phyloP scores from a whole-genome alignment of 441 rosid genomes.

The Metrosideros polymorpha region DNA sequence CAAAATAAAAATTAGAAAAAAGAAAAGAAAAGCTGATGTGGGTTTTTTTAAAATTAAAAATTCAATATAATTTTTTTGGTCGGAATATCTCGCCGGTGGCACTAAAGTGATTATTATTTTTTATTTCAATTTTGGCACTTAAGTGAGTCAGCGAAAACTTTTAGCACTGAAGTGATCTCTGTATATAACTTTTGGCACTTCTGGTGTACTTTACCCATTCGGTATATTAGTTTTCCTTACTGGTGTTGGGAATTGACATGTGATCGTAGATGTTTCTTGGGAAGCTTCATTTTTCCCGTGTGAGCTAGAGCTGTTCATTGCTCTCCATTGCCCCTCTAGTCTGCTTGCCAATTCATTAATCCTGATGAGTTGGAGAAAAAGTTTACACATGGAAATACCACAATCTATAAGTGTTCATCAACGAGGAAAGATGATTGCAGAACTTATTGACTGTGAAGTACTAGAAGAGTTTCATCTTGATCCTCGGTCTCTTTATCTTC shows the following conservation, averaged over 20 bases:
- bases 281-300: conserved; percentile 8
- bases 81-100: no score
- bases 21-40: no score
- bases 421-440: not conserved
- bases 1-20: no score
- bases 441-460: not conserved
- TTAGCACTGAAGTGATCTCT: no score
- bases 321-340: not conserved
- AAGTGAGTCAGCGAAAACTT: no score
- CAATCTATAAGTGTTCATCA: not conserved
- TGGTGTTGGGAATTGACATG: not conserved
- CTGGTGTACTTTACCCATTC: no score
- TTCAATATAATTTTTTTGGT: no score
- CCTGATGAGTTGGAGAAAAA: not conserved
- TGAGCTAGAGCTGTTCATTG: not conserved
- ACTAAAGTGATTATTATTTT: no score
- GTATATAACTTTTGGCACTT: no score
- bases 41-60: no score
- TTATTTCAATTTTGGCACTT: no score
- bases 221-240: not conserved
- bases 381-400: not conserved
- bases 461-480: not conserved
- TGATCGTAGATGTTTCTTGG: not conserved
- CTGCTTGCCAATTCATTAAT: not conserved
- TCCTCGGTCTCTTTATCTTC: no score